These are phyloP conservation scores for Chaetomidium leptoderma DNA, from an alignment of 495 filamentous ascomycete species.

Conservation along the genomic window DNA sequence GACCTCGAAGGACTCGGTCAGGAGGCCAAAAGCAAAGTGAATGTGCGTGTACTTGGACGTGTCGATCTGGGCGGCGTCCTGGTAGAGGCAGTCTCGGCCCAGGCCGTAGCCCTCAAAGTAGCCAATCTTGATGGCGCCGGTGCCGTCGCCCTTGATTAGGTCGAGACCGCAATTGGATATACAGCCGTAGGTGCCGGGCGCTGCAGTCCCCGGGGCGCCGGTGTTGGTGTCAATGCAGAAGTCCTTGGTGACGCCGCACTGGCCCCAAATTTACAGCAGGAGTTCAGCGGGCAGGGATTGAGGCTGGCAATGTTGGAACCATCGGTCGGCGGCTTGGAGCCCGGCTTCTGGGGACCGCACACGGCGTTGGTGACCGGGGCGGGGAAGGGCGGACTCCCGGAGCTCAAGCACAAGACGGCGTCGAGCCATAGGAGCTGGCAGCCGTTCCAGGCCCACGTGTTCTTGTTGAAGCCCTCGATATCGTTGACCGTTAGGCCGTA, in stretches of 20 bases:
- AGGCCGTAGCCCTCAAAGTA: slow-evolving; percentile 33
- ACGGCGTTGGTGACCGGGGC: slow-evolving; percentile 31
- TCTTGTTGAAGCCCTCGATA: slow-evolving; percentile 40
- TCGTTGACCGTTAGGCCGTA: slow-evolving; percentile 32
- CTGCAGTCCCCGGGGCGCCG: slow-evolving; percentile 38
- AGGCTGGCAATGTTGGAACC: slow-evolving; percentile 20
- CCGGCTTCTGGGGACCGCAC: slow-evolving; percentile 36
- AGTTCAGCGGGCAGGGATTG: slow-evolving; percentile 38
- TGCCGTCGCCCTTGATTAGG: slow-evolving; percentile 13
- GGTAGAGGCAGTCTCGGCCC: slow-evolving; percentile 25
- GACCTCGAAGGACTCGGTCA: slow-evolving; percentile 11
- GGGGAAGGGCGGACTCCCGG: slow-evolving; percentile 39
- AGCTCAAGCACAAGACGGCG: slow-evolving; percentile 37
- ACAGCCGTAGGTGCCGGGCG: slow-evolving; percentile 38
- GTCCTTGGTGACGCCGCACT: slow-evolving; percentile 44
- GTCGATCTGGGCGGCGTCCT: slow-evolving; percentile 17
- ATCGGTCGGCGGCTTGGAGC: slow-evolving; percentile 13
- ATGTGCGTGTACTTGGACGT: slow-evolving; percentile 22
- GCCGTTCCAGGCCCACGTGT: slow-evolving; percentile 50
- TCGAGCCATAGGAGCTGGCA: slow-evolving; percentile 34
- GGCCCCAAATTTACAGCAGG: slow-evolving; percentile 41
- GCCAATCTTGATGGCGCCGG: slow-evolving; percentile 7
- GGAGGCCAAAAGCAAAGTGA: slow-evolving; percentile 23
- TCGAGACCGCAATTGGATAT: slow-evolving; percentile 45
- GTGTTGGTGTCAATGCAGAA: slow-evolving; percentile 37